Base-by-base conservation (phyloP, 352 stramenopile genomes). In the Globisporangium orthogonon region DNA sequence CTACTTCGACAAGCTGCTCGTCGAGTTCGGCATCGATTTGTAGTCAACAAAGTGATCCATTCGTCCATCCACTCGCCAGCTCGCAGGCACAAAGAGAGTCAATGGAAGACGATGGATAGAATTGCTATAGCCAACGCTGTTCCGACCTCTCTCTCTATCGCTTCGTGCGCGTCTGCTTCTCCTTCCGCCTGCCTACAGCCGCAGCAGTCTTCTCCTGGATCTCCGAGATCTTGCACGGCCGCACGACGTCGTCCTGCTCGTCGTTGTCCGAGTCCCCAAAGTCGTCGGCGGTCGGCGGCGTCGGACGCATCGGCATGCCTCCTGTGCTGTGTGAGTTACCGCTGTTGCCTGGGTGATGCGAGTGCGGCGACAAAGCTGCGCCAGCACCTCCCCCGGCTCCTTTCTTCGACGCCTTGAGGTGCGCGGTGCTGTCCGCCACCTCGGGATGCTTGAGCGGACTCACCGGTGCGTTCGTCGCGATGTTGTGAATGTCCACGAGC, bases 401-500 rank as follows among this genome's bases (percentile, higher is more conserved):
- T 81, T 86, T 64, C 44, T 64, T 64, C 23, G 29, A 11, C 6
- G 37, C 40, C 56, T 62, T 62, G 30, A 56, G 30, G 39, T 64
- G 43, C 7, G 44, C n/a, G 2, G 28, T 10, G n/a, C 45, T 37
- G 28, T 56, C 56, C 17, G 43, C 28, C 0, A 44, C 60, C 50
- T 70, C 66, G 0, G 58, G 46, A 46, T 53, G 44, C 50, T 78
- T 76, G 23, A 50, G 44, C 56, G 49, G 61, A 17, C 50, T 64
- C n/a, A 50, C 65, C 23, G 79, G 65, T 1, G 71, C 66, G 52
- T 84, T 83, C 0, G 80, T 90, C 5, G 76, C 75, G 58, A 92
- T 88, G 58, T 95, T 91, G 69, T 92, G 81, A 52, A 95, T 89
- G 53, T 95, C 80, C 31, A 95, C 83, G 17, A 94, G 61, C 63